Conservation (phyloP, 2,329 filamentous ascomycete genomes). For the Penicillium aurantiogriseum region DNA sequence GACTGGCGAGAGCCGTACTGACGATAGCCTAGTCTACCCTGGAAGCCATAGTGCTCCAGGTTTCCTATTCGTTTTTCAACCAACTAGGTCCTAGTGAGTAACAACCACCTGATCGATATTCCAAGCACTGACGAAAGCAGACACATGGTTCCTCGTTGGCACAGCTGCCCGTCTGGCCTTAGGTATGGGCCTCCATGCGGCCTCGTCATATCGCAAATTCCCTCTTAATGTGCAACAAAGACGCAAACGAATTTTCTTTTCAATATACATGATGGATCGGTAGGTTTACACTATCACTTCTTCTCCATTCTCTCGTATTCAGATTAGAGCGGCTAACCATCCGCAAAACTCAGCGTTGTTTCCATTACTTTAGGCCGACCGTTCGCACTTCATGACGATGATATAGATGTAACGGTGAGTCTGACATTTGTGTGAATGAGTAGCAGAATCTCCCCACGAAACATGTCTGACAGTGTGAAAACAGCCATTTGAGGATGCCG, state of each 20-base stretch:
- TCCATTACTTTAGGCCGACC: constrained; percentile 48
- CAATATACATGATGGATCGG: constrained; percentile 52
- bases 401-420: constrained; percentile 43
- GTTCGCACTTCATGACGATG: constrained; percentile 49
- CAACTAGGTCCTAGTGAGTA: constrained; percentile 47
- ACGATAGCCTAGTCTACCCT: constrained; percentile 37
- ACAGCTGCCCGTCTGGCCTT: constrained; percentile 46
- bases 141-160: constrained; percentile 51
- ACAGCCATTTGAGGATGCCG: constrained; percentile 40
- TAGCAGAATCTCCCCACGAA: rapidly evolving
- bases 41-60: constrained; percentile 48
- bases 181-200: constrained; percentile 45
- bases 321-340: background rate
- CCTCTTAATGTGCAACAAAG: constrained; percentile 36
- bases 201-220: constrained; percentile 36
- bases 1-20: background rate
- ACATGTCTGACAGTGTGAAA: background rate
- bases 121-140: constrained; percentile 21
- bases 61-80: constrained; percentile 52
- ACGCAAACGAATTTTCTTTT: constrained; percentile 48
- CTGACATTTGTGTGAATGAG: background rate
- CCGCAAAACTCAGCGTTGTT: constrained; percentile 36
- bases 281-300: constrained; percentile 1
- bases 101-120: background rate
- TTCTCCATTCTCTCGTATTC: background rate